A percentile compares a stretch with the other conserved stretches of the same genome.
Evolutionary conservation across 345 rosid species (phyloP).

Genomic region (Arabis alpina): DNA sequence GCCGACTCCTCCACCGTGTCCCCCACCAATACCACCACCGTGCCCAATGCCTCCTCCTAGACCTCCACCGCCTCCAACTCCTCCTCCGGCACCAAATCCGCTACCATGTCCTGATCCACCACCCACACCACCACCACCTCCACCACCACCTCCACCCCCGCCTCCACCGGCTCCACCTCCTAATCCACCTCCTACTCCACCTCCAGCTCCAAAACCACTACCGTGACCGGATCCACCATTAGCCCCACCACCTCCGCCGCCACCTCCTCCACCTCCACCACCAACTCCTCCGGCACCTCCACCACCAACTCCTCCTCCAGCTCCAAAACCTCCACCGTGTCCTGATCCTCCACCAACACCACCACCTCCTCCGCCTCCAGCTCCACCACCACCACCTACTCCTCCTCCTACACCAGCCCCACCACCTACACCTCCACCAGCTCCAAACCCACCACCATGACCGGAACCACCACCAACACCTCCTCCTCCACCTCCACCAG

Average conservation of each 20-base stretch:
- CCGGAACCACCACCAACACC: slow-evolving; percentile 50
- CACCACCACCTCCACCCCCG: slow-evolving; percentile 38
- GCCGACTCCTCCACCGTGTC: slow-evolving; percentile 37
- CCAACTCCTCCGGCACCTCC: slow-evolving; percentile 48
- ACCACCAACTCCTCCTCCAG: slow-evolving; percentile 54
- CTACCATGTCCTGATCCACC: slow-evolving; percentile 61
- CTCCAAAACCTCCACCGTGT: slow-evolving; percentile 50
- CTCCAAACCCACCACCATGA: slow-evolving; percentile 52
- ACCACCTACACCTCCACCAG: slow-evolving; percentile 54
- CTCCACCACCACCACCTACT: slow-evolving; percentile 48
- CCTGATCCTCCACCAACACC: slow-evolving; percentile 54
- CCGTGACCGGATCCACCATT: slow-evolving; percentile 53
- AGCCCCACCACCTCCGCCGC: slow-evolving; percentile 50
- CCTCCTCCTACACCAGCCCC: slow-evolving; percentile 39
- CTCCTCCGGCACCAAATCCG: slow-evolving; percentile 55
- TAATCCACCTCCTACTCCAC: slow-evolving; percentile 44
- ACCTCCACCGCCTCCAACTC: slow-evolving; percentile 53
- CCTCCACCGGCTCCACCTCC: slow-evolving; percentile 49
- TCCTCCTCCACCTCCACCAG: slow-evolving; percentile 46
- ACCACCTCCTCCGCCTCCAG: slow-evolving; percentile 52
- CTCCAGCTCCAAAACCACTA: slow-evolving; percentile 52
- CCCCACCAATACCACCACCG: slow-evolving; percentile 45
- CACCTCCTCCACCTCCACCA: slow-evolving; percentile 48
- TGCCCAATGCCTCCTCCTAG: slow-evolving; percentile 53
- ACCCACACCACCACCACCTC: slow-evolving; percentile 54